Conservation (phyloP, 495 filamentous ascomycete genomes). For the Podospora conica region DNA sequence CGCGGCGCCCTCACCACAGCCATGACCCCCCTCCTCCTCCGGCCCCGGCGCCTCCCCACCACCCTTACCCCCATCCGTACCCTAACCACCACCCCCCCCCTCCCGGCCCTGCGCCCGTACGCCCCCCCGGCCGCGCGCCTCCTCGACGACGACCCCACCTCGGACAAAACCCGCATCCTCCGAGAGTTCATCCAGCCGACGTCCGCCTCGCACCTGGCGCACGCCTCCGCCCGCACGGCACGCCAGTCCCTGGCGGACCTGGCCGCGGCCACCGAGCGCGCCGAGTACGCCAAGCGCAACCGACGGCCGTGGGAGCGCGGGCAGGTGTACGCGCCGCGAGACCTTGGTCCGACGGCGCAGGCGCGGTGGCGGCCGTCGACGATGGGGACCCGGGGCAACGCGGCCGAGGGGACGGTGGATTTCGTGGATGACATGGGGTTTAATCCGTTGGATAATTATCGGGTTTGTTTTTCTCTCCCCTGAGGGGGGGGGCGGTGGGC, state of each 20-base stretch:
- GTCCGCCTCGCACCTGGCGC: constrained; percentile 17
- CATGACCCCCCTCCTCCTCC: constrained; percentile 6
- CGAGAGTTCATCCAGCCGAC: too few species aligned
- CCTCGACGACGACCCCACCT: constrained; percentile 2
- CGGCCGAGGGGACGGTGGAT: constrained; percentile 57
- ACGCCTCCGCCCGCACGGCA: not conserved
- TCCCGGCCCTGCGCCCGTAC: not conserved
- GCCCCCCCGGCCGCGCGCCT: not conserved
- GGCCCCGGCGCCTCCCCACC: constrained; percentile 1
- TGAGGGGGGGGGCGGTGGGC: not conserved
- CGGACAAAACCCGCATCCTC: constrained; percentile 10
- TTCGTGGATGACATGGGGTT: constrained; percentile 74
- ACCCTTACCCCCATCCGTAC: not conserved
- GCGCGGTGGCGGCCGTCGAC: constrained; percentile 49
- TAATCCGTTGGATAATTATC: constrained; percentile 78
- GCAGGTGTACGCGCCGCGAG: constrained; percentile 86
- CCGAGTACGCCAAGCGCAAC: constrained; percentile 38
- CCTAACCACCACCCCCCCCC: not conserved
- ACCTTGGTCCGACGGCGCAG: constrained; percentile 70
- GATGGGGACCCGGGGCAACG: not conserved
- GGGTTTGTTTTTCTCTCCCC: constrained; percentile 47
- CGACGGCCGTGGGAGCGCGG: constrained; percentile 60
- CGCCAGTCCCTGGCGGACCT: constrained; percentile 10
- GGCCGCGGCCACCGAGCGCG: constrained; percentile 5
- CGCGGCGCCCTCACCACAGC: too few species aligned